Evolutionary conservation across 208 protist species (phyloP).

Genomic region (Trypanosoma lewisi): DNA sequence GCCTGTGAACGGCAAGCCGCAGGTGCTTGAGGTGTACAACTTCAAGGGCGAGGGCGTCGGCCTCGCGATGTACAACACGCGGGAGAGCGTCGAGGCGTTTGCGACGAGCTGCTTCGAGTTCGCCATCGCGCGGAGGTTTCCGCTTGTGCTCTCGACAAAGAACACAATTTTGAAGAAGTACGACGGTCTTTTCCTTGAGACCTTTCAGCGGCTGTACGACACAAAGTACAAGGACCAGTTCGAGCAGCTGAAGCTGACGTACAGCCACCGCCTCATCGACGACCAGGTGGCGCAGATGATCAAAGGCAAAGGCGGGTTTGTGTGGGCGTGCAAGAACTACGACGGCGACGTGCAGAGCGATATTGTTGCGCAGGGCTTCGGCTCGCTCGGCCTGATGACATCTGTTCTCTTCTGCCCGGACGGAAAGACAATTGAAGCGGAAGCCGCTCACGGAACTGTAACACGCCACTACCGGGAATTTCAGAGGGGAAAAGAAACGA

Average conservation of each 20-base stretch:
- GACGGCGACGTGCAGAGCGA: conserved; percentile 98
- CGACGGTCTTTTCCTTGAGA: conserved; percentile 96
- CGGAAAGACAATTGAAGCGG: conserved; percentile 96
- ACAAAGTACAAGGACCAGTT: conserved; percentile 84
- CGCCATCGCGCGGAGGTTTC: conserved; percentile 88
- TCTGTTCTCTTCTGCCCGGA: conserved; percentile 96
- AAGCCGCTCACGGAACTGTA: conserved; percentile 98
- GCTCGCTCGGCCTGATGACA: conserved; percentile 98
- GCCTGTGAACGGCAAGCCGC: conserved; percentile 59
- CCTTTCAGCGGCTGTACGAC: conserved; percentile 95
- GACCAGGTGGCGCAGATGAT: conserved; percentile 97
- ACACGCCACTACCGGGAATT: conserved; percentile 97
- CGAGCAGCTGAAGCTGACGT: conserved; percentile 86
- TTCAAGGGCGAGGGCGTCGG: conserved; percentile 87
- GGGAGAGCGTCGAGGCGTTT: conserved; percentile 95
- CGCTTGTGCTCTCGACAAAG: conserved; percentile 95
- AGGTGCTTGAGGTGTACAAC: conserved; percentile 85
- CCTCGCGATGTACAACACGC: conserved; percentile 97
- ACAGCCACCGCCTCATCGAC: conserved; percentile 97
- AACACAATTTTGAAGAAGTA: conserved; percentile 98
- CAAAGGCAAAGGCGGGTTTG: conserved; percentile 92
- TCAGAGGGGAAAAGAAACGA: conserved; percentile 95
- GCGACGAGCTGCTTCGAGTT: conserved; percentile 94
- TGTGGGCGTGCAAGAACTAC: conserved; percentile 99
- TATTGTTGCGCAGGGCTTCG: conserved; percentile 96